phyloP scores from a whole-genome alignment of 2,329 filamentous ascomycete genomes.

The Aspergillus fijiensis region DNA sequence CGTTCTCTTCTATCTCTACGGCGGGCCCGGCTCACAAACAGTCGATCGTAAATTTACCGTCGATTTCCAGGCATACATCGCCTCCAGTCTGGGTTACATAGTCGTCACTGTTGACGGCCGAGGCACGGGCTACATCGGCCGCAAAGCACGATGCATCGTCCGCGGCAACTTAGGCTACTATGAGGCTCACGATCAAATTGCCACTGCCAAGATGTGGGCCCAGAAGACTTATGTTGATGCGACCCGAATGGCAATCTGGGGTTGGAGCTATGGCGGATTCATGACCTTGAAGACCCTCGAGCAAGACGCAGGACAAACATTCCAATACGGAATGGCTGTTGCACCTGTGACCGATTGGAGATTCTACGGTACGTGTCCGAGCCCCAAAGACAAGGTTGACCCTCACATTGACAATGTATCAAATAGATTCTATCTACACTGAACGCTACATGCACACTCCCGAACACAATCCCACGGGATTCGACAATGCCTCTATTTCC shows the following conservation, averaged over 20 bases:
- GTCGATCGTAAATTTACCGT: constrained; percentile 78
- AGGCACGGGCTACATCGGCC: constrained; percentile 87
- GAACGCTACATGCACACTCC: constrained; percentile 92
- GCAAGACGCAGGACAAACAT: constrained; percentile 82
- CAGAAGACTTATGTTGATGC: constrained; percentile 79
- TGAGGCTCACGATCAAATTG: constrained; percentile 89
- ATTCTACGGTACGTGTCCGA: constrained; percentile 65
- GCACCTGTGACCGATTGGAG: constrained; percentile 98
- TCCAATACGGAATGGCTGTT: constrained; percentile 96
- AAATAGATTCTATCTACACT: constrained; percentile 38
- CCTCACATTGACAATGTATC: not conserved
- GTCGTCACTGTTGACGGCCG: constrained; percentile 93
- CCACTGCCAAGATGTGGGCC: constrained; percentile 80
- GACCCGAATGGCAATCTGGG: constrained; percentile 87
- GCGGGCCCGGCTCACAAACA: constrained; percentile 86
- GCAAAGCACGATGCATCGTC: constrained; percentile 76
- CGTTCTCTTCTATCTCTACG: constrained; percentile 92
- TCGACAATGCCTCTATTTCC: constrained; percentile 69
- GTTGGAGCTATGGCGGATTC: constrained; percentile 97
- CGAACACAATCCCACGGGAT: constrained; percentile 75
- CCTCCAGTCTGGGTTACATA: constrained; percentile 82
- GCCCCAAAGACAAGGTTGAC: not conserved
- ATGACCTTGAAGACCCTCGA: constrained; percentile 94
- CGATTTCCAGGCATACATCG: constrained; percentile 88
- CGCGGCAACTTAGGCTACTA: constrained; percentile 80